Base-by-base conservation (phyloP, 129 eudicot genomes). In the Deinandra increscens region DNA sequence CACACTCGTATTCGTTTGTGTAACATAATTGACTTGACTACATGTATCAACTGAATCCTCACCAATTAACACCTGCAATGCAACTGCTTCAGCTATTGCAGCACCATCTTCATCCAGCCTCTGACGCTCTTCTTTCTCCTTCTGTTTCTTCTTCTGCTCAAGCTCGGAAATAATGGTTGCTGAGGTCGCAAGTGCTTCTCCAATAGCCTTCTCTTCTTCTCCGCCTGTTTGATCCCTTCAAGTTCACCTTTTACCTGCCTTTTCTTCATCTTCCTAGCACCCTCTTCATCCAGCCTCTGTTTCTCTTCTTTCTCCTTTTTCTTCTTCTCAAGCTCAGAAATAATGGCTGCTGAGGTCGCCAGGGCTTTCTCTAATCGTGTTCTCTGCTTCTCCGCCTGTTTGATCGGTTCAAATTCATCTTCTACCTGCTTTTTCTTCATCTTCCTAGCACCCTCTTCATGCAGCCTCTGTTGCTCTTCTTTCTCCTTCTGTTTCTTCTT, bases 71-170 rank as follows among this genome's bases (percentile, higher is more conserved):
- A 93, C 98, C 48, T 81, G 96, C 78, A 93, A 71, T 41, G 98
- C 96, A 62, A 89, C 98, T 31, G 96, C 91, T 72, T 89, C 98
- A 7, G 98, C 96, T 77, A 93, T 89, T 23, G 96, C 96, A 59
- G 98, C 98, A n/a, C n/a, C n/a, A n/a, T n/a, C n/a, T n/a, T n/a
- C n/a, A 73, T 92, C 95, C 7, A 92, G 87, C 82, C 96, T 87
- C 67, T 84, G 81, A 58, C 89, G 96, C 51, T 92, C 98, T 84
- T 92, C 95, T 75, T 81, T 83, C 90, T 84, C 86, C 64, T 74
- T 71, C 71, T 84, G 87, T 70, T 92, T 92, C 92, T 92, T 92
- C 80, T 89, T 92, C 73, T 92, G n/a, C n/a, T n/a, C n/a, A n/a
- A n/a, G n/a, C n/a, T n/a, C n/a, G n/a, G n/a, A n/a, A n/a, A n/a